Base-by-base conservation (phyloP, 768 basidiomycete genomes). In the Pilatotrama ljubarskyi region DNA sequence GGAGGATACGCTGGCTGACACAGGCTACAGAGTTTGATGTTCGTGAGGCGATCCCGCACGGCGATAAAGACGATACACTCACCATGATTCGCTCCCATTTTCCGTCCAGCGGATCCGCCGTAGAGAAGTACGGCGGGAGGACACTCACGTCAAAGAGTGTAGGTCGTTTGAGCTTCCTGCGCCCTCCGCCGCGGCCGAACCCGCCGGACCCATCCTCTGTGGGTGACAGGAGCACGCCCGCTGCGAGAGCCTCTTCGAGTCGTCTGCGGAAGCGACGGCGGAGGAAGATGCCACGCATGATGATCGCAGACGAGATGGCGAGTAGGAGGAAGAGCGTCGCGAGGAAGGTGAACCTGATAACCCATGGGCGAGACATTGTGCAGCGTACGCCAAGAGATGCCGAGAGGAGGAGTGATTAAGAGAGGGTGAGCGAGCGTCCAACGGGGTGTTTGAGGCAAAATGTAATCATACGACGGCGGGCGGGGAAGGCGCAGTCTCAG, bases 291-390 rank as follows among this genome's bases (percentile, higher is more conserved):
- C 88, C 86, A 43, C 89, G 82, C 47, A 85, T 73, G 54, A 89
- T 79, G 64, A 90, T 84, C 6, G 81, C 80, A 41, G 77, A 82
- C 9, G 87, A 88, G 51, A 90, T 80, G 42, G 83, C 75, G 17
- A 90, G 77, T 61, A 90, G 82, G 43, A 90, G 76, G 63, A 88
- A 78, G 24, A 90, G 80, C 3, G 88, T 89, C 22, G 87, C 86
- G 37, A 90, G 81, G 66, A 89, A 90, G 4, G 87, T 89, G 71
- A 87, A 84, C 25, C 85, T 88, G 46, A 42, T 32, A n/a, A 57
- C 7, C 35, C n/a, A 29, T 6, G 55, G 55, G 2, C 24, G 51
- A 5, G 38, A 38, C 20, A n/a, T 41, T 17, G 46, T 35, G 11
- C 11, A 48, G 13, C 2, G 32, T 47, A 29, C 51, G 47, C 38